Evolutionary conservation across 2,329 filamentous ascomycete species (phyloP).

Genomic region (Cladosporium colombiae): DNA sequence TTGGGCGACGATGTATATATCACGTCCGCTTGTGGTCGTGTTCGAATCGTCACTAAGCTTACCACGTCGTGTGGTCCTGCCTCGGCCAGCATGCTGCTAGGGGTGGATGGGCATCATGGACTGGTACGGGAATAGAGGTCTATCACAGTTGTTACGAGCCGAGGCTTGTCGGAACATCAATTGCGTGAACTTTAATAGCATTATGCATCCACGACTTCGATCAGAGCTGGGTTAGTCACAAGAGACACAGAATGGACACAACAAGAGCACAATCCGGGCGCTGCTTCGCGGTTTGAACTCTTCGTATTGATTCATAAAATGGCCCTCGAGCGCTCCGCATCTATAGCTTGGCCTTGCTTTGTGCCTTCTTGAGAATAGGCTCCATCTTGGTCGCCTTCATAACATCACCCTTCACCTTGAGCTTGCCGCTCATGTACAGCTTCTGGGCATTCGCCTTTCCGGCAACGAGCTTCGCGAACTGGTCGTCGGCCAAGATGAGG

Average conservation of each 20-base stretch:
- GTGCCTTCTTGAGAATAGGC: slow-evolving; percentile 85
- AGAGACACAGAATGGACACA: neutral
- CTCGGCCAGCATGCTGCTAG: neutral
- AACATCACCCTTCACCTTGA: slow-evolving; percentile 97
- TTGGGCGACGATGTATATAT: slow-evolving; percentile 2
- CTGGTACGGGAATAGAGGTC: too few species aligned
- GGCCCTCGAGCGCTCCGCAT: slow-evolving; percentile 20
- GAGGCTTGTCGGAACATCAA: neutral
- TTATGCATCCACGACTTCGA: neutral
- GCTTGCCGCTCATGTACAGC: slow-evolving; percentile 96
- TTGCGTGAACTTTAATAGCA: neutral
- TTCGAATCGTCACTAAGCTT: neutral
- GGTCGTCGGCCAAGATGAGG: slow-evolving; percentile 77
- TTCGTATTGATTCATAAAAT: slow-evolving; percentile 1
- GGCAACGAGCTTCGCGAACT: slow-evolving; percentile 79
- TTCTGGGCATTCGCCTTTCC: slow-evolving; percentile 94
- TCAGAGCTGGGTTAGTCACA: neutral
- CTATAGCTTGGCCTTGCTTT: slow-evolving; percentile 81
- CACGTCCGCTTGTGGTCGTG: neutral
- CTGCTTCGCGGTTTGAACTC: neutral
- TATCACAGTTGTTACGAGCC: too few species aligned
- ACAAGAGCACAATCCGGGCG: neutral
- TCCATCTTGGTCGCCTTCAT: slow-evolving; percentile 99
- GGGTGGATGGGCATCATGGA: neutral
- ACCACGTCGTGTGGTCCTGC: neutral